Base-by-base conservation (phyloP, 305 asterid genomes). In the Stenogyne calaminthoides region DNA sequence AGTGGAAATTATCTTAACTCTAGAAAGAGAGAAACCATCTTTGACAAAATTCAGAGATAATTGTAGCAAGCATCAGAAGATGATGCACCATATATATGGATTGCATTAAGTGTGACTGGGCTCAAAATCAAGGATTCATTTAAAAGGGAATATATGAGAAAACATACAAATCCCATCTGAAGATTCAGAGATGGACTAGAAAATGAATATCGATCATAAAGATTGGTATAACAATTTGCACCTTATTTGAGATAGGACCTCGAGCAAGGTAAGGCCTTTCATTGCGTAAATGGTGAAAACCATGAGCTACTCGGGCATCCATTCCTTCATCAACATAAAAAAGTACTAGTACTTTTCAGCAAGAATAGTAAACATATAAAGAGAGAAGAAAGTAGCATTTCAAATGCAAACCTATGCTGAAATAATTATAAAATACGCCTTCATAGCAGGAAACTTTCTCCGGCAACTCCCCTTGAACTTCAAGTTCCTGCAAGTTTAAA, bases 301-400 rank as follows among this genome's bases (percentile, higher is more conserved):
- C 96, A 76, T 92, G 88, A 39, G 98, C 96, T 62, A 92, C 95
- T 83, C 86, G 93, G 22, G 98, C 98, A 84, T 92, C 98, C 98
- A 92, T 92, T 47, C 98, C 98, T 92, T 82, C 73, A 77, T 15
- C 22, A 64, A 80, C 60, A 73, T n/a, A 71, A 69, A 39, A 47
- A 5, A 49, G 3, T 37, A 57, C 34, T 29, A 49, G 3, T 37
- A 57, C 34, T 29, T 76, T 36, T 81, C 44, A 80, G 62, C 62
- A 66, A 64, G 44, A 63, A 56, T 18, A 25, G n/a, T 12, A 52
- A 60, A 66, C 15, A 62, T 51, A 80, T 37, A 10, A 14, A 70
- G 32, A 3, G 42, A 25, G 22, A 40, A 69, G 49, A 37, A 16
- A 51, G 52, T 59, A 69, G 44, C 59, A 71, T 32, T 46, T 25